Base-by-base conservation (phyloP, 2,329 filamentous ascomycete genomes). In the Stachybotrys echinatus region DNA sequence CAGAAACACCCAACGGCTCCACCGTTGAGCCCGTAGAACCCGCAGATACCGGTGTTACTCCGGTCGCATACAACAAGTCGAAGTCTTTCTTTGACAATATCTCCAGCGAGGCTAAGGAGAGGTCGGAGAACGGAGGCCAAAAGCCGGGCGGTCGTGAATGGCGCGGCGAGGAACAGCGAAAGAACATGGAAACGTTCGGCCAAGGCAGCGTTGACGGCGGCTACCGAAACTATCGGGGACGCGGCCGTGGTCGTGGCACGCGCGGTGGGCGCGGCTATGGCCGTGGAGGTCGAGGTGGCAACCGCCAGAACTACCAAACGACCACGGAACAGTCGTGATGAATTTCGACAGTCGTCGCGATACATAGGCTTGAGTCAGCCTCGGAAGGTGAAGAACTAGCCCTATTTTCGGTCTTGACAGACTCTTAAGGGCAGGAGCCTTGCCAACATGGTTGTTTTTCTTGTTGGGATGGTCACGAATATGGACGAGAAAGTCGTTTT, bases 61-160 rank as follows among this genome's bases (percentile, higher is more conserved):
- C 75, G 14, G 57, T 69, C 12, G 76, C 83, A 0, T 99, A 99
- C 73, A 92, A 96, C 74, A 96, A 91, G 71, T 79, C 85, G 5
- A 84, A 75, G 4, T 96, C 90, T 2, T 99, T 99, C 77, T 99
- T 99, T 64, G 94, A 99, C 71, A 96, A 99, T 68, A 96, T 99
- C 56, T 95, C 90, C 1, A 95, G 89, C 57, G 94, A 99, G 66
- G 81, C 89, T 54, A 95, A 88, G 68, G 94, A 99, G 57, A 84
- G 94, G 42, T 84, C 89, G 47, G 89, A 92, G 54, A 85, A 84
- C 38, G 76, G 75, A 40, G 79, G 79, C 5, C 79, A 83, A 54
- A 83, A 84, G 65, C 77, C 83, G n/a, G 86, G 87, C 50, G 91
- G 90, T 27, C 84, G 88, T 45, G 90, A 95, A 66, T 95, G 94